Percentiles rank a stretch among this genome's conserved stretches.
Evolutionary conservation across 306 rosid species (phyloP).

Genomic region (cucumber (Cucumis sativus)): Cucumber_9930_V3 NC_026656.2:24677501-24678000

Average conservation of each 20-base stretch:
- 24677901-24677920: background rate
- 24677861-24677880: no score
- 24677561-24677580: background rate
- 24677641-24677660: background rate
- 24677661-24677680: no score
- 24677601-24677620: background rate
- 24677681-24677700: background rate
- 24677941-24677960: background rate
- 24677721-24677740: background rate
- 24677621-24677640: background rate
- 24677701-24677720: background rate
- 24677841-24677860: no score
- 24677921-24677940: no score
- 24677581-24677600: background rate
- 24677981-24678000: background rate
- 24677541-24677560: background rate
- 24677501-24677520: background rate
- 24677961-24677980: background rate
- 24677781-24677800: no score
- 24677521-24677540: background rate
- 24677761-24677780: no score
- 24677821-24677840: no score
- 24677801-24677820: no score
- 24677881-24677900: no score
- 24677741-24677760: no score